Evolutionary conservation across 2,329 filamentous ascomycete species (phyloP).

Genomic region (Cladobotryum protrusum): DNA sequence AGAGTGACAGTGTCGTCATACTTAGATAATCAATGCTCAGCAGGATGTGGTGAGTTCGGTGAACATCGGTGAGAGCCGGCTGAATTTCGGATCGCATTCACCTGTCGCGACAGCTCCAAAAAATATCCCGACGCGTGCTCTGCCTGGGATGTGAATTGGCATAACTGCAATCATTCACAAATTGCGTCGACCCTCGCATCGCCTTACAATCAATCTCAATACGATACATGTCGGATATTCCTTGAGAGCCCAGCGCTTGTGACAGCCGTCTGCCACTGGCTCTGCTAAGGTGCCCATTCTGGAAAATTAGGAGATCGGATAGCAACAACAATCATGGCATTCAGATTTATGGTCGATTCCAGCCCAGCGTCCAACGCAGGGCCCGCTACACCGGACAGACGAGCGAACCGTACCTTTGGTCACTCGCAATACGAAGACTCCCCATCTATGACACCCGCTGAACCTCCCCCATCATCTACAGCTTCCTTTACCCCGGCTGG

Average conservation of each 20-base stretch:
- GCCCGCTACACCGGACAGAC: slow-evolving; percentile 45
- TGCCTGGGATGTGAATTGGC: slow-evolving; percentile 3
- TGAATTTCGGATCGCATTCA: slow-evolving; percentile 12
- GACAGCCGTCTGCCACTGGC: slow-evolving; percentile 1
- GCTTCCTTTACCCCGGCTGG: slow-evolving; percentile 52
- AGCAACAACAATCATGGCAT: slow-evolving; percentile 28
- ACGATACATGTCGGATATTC: background rate
- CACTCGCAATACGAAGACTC: slow-evolving; percentile 37
- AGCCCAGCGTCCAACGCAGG: slow-evolving; percentile 36
- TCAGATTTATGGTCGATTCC: slow-evolving; percentile 37
- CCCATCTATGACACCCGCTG: slow-evolving; percentile 49
- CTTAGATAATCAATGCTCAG: too few species aligned
- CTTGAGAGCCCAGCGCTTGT: background rate
- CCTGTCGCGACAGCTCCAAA: slow-evolving; percentile 11
- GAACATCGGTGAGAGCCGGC: slow-evolving; percentile 5
- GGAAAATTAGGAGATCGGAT: slow-evolving; percentile 3
- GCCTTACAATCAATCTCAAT: background rate
- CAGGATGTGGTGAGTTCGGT: too few species aligned
- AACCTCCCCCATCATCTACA: slow-evolving; percentile 44
- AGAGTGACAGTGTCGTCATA: too few species aligned
- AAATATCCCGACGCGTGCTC: slow-evolving; percentile 18
- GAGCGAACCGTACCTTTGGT: slow-evolving; percentile 26
- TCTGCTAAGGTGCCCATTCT: background rate
- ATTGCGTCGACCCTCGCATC: background rate
- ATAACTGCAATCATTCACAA: slow-evolving; percentile 4